These are phyloP conservation scores for Annulohypoxylon stygium DNA, from an alignment of 495 filamentous ascomycete species.

Conservation along the genomic window DNA sequence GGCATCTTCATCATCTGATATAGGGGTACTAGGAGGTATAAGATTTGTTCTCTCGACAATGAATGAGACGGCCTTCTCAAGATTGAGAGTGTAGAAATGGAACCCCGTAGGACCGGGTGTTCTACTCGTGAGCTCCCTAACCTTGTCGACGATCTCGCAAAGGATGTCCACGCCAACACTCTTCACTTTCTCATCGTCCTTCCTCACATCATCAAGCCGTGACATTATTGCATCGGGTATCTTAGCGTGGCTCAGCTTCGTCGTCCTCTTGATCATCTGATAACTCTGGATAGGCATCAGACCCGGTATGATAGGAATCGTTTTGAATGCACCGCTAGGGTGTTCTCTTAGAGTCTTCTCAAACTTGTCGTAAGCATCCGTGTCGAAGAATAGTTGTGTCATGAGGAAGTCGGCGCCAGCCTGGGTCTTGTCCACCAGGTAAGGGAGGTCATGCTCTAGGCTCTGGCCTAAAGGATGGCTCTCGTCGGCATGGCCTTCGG, in stretches of 20 bases:
- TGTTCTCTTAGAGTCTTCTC: constrained; percentile 84
- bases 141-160: constrained; percentile 74
- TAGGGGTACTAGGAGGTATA: constrained; percentile 71
- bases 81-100: constrained; percentile 97
- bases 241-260: constrained; percentile 92
- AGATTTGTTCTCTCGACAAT: constrained; percentile 88
- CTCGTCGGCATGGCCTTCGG: constrained; percentile 96
- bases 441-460: constrained; percentile 84
- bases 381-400: constrained; percentile 98
- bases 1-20: constrained; percentile 56
- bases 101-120: constrained; percentile 77
- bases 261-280: constrained; percentile 91
- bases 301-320: constrained; percentile 91
- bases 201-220: constrained; percentile 81
- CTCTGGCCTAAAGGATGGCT: constrained; percentile 82
- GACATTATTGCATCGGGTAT: constrained; percentile 77
- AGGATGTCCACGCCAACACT: constrained; percentile 77
- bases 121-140: constrained; percentile 71
- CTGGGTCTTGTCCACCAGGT: constrained; percentile 88
- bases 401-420: constrained; percentile 98
- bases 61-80: constrained; percentile 96
- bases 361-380: constrained; percentile 81
- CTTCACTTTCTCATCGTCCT: constrained; percentile 94
- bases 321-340: constrained; percentile 86
- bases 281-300: constrained; percentile 98